phyloP scores from a whole-genome alignment of 306 rosid species.

The Pterocarpus santalinus region DNA sequence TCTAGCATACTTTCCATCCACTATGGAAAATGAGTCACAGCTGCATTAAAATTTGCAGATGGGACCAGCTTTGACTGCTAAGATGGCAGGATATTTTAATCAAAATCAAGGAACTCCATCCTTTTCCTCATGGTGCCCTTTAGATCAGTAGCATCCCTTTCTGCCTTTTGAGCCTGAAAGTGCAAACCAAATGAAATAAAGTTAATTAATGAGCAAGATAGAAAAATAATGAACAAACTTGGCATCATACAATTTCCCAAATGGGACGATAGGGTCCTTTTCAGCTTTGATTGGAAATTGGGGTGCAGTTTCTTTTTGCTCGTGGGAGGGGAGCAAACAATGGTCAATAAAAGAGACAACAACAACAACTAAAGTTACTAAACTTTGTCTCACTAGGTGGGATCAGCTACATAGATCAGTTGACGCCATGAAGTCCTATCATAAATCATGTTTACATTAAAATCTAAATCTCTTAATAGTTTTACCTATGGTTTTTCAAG shows the following conservation, averaged over 20 bases:
- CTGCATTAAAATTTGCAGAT: slow-evolving; percentile 55
- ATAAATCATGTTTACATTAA: too few species aligned
- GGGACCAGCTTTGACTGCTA: slow-evolving; percentile 35
- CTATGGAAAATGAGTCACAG: slow-evolving; percentile 45
- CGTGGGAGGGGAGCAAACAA: background rate
- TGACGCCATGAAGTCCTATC: too few species aligned
- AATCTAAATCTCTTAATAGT: too few species aligned
- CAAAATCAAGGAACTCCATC: slow-evolving; percentile 68
- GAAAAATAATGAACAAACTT: background rate
- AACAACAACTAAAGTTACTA: background rate
- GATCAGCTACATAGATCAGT: too few species aligned
- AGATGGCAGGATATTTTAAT: slow-evolving; percentile 38
- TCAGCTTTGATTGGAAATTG: background rate
- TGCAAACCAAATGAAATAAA: slow-evolving; percentile 11
- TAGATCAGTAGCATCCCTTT: slow-evolving; percentile 59
- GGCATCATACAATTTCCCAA: background rate
- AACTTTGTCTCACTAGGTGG: too few species aligned
- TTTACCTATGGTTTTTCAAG: too few species aligned
- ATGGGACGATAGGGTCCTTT: background rate
- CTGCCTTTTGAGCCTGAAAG: slow-evolving; percentile 60
- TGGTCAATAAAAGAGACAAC: background rate
- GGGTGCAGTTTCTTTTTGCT: background rate
- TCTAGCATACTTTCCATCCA: slow-evolving; percentile 31
- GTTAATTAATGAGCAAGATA: background rate
- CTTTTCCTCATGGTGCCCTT: slow-evolving; percentile 64